phyloP scores from a whole-genome alignment of 2,329 filamentous ascomycete species.

The Colletotrichum phormii region DNA sequence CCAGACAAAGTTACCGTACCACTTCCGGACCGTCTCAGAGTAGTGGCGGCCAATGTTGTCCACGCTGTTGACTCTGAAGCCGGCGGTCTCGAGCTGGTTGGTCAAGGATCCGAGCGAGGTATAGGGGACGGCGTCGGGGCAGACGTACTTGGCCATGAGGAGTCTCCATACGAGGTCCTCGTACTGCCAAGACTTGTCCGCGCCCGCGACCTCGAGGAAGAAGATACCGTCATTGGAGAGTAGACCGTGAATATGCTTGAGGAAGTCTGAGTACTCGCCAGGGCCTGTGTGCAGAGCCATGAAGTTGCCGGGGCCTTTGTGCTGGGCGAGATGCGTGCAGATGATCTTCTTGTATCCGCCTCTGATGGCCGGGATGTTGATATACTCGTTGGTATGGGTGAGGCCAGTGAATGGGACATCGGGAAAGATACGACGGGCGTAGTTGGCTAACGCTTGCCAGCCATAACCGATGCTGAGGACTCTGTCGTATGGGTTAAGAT shows the following conservation, averaged over 20 bases:
- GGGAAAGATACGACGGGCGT: slow-evolving; percentile 75
- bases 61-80: not conserved
- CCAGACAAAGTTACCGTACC: not conserved
- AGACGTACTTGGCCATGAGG: not conserved
- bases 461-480: slow-evolving; percentile 91
- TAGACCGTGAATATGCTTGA: not conserved
- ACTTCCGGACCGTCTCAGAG: not conserved
- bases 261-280: not conserved
- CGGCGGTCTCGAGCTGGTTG: not conserved
- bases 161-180: not conserved
- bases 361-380: not conserved
- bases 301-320: not conserved
- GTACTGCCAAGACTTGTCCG: not conserved
- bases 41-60: not conserved
- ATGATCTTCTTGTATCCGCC: not conserved
- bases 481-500: slow-evolving; percentile 76
- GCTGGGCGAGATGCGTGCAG: not conserved
- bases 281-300: not conserved
- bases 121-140: not conserved
- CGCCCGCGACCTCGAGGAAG: not conserved
- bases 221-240: not conserved
- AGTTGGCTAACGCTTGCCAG: slow-evolving; percentile 90
- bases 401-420: not conserved
- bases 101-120: not conserved
- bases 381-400: not conserved